Evolutionary conservation across 169 alveolate species (phyloP).

Genomic region (Cryptosporidium parvum): DNA sequence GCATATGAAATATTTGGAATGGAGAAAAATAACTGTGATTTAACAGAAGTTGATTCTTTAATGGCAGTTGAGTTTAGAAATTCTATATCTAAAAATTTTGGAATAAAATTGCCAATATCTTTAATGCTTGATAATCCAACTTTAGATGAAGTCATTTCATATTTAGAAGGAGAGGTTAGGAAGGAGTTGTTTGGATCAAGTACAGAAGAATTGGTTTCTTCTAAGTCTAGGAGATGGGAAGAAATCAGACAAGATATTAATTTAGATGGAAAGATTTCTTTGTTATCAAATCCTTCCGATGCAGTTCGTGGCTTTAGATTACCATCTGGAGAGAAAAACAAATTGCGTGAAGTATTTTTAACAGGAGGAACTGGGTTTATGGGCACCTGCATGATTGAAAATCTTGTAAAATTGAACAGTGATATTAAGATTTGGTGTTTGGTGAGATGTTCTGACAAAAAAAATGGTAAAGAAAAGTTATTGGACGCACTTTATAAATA

Average conservation of each 20-base stretch:
- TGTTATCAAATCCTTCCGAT: not conserved
- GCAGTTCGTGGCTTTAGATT: conserved; percentile 25
- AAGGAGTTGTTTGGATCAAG: conserved; percentile 33
- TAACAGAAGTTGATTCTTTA: conserved; percentile 79
- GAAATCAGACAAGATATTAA: conserved; percentile 44
- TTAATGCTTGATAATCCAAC: conserved; percentile 78
- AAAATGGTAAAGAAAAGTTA: conserved; percentile 36
- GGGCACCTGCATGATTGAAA: conserved; percentile 73
- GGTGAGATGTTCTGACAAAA: conserved; percentile 34
- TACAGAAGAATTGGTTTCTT: conserved; percentile 2
- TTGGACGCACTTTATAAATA: conserved; percentile 24
- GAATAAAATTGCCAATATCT: conserved; percentile 78
- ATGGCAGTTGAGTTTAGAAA: conserved; percentile 82
- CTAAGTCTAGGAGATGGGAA: conserved; percentile 62
- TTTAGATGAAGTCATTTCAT: conserved; percentile 54
- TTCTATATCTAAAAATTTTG: conserved; percentile 61
- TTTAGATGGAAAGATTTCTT: conserved; percentile 18
- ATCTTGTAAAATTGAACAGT: conserved; percentile 8
- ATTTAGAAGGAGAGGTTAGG: conserved; percentile 21
- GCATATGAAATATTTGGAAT: conserved; percentile 66
- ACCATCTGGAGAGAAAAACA: conserved; percentile 54
- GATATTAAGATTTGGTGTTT: conserved; percentile 57
- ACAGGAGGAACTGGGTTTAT: conserved; percentile 76
- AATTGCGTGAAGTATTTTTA: conserved; percentile 38
- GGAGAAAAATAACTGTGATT: conserved; percentile 14